phyloP scores from a whole-genome alignment of 495 filamentous ascomycete genomes.

The Melanomma pulvis-pyrius region DNA sequence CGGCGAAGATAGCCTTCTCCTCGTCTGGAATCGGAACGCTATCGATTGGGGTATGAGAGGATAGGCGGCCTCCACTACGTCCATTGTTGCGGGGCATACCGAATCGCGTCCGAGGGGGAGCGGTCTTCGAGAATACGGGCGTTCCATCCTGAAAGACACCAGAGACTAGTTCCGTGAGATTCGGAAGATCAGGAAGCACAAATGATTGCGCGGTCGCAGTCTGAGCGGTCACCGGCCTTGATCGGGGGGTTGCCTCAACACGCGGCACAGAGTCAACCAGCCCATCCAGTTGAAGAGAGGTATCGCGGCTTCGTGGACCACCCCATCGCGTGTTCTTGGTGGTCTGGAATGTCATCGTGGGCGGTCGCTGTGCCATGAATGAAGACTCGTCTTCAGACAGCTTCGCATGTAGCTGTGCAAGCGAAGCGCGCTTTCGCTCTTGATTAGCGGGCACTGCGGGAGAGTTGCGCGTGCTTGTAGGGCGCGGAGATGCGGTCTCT shows the following conservation, averaged over 20 bases:
- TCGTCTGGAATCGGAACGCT: conserved; percentile 68
- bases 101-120: conserved; percentile 60
- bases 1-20: conserved; percentile 69
- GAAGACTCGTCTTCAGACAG: conserved; percentile 61
- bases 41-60: conserved; percentile 54
- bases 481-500: conserved; percentile 21
- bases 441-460: conserved; percentile 6
- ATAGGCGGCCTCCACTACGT: conserved; percentile 13
- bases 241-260: conserved; percentile 16
- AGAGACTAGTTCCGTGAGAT: conserved; percentile 72
- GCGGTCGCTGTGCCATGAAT: conserved; percentile 56
- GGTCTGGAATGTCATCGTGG: conserved; percentile 50
- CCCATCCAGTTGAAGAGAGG: conserved; percentile 39
- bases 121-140: conserved; percentile 60
- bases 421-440: conserved; percentile 41
- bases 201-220: conserved; percentile 59
- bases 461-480: conserved; percentile 27
- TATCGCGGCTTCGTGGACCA: conserved; percentile 51
- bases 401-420: conserved; percentile 60
- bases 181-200: conserved; percentile 67
- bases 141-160: conserved; percentile 69
- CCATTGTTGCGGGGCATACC: conserved; percentile 45
- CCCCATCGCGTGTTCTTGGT: conserved; percentile 61
- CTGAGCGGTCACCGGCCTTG: conserved; percentile 34
- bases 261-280: conserved; percentile 11